Percentiles rank a stretch among this genome's conserved stretches.
Evolutionary conservation across 169 alveolate genomes (phyloP).

Genomic region (Eimeria maxima): DNA sequence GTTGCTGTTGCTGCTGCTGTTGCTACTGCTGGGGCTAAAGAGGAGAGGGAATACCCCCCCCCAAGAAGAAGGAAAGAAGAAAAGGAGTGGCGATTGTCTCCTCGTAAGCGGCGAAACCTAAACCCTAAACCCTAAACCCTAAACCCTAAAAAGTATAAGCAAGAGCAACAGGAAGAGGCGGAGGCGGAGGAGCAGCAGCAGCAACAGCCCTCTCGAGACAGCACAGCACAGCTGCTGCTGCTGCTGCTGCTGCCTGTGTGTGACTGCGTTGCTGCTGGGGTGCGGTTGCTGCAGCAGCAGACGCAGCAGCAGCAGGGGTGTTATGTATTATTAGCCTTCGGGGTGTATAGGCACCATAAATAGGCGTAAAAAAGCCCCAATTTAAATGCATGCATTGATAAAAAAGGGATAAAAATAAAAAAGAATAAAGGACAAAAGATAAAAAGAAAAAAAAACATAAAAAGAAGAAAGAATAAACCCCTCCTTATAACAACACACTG

Average conservation of each 20-base stretch:
- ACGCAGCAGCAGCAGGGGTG: background rate
- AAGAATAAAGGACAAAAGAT: no score
- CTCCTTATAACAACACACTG: no score
- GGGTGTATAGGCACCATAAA: no score
- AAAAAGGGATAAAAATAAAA: no score
- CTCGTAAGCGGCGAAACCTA: background rate
- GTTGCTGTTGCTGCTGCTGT: background rate
- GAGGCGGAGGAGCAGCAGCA: no score
- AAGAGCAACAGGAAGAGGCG: background rate
- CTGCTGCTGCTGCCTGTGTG: background rate
- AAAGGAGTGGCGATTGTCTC: background rate
- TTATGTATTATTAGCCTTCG: no score
- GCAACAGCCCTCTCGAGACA: background rate
- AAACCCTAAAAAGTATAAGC: background rate
- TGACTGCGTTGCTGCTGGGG: background rate
- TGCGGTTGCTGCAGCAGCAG: background rate
- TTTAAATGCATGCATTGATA: no score
- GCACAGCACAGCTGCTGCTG: background rate
- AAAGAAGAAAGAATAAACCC: no score
- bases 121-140: slow-evolving; percentile 6
- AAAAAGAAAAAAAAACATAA: no score
- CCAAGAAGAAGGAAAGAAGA: background rate
- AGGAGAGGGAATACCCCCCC: background rate
- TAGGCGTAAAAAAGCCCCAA: no score
- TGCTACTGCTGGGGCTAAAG: background rate